Conservation (phyloP, 768 basidiomycete species). For the Roridomyces roridus region DNA sequence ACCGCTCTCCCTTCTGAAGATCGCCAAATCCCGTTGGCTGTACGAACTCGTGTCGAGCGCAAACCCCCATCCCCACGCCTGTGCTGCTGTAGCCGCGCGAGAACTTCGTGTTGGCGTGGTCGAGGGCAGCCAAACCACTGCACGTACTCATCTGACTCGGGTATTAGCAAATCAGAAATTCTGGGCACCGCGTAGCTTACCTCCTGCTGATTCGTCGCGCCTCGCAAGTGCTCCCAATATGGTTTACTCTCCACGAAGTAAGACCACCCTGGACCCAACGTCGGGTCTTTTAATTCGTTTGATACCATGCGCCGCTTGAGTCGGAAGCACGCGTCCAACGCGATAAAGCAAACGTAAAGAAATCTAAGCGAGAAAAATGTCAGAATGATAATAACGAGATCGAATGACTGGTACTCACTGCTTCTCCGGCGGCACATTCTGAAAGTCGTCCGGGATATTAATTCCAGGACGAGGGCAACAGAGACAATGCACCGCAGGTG, state of each 20-base stretch:
- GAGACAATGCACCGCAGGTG: neutral
- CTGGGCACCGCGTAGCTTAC: neutral
- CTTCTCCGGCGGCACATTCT: neutral
- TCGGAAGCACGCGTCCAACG: neutral
- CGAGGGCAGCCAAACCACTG: conserved; percentile 29
- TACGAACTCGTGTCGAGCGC: conserved; percentile 12
- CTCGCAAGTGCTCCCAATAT: neutral
- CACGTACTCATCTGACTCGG: conserved; percentile 27
- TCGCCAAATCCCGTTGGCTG: neutral
- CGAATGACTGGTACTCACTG: neutral
- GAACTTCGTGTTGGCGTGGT: conserved; percentile 7
- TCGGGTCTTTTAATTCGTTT: neutral
- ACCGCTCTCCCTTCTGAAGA: conserved; percentile 16
- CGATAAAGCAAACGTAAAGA: neutral
- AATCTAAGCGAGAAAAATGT: neutral
- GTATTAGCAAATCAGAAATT: conserved; percentile 14
- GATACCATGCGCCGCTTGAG: neutral
- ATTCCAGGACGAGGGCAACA: neutral
- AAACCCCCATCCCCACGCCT: conserved; percentile 10
- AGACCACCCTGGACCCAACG: neutral
- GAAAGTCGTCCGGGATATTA: neutral
- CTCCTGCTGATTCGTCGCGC: neutral
- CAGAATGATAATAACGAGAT: neutral
- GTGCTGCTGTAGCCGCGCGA: conserved; percentile 28
- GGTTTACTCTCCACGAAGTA: neutral